Conservation (phyloP, 805 yeast genomes). For the Saccharomycopsis fibuligera region DNA sequence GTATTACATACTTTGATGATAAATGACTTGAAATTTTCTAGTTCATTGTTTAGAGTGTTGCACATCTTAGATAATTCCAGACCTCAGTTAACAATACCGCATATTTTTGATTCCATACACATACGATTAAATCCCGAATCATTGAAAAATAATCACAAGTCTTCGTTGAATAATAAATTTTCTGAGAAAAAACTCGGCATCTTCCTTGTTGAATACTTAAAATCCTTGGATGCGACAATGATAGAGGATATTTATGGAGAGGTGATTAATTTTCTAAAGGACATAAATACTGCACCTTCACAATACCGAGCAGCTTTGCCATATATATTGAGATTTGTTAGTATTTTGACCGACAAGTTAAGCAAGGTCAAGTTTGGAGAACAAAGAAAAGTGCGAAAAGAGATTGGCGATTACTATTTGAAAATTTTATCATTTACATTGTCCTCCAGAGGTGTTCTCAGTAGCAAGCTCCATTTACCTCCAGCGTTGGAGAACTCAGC, state of each 20-base stretch:
- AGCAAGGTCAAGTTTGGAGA: conserved; percentile 56
- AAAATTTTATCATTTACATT: conserved; percentile 31
- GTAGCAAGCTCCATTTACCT: not conserved
- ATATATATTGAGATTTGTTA: conserved; percentile 45
- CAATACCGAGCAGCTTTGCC: conserved; percentile 46
- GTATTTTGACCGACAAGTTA: conserved; percentile 49
- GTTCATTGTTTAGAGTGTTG: conserved; percentile 50
- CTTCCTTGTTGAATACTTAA: conserved; percentile 56
- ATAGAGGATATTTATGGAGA: conserved; percentile 73
- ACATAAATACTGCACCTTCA: conserved; percentile 41
- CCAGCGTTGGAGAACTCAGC: not conserved
- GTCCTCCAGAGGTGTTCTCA: conserved; percentile 24
- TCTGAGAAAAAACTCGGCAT: conserved; percentile 38
- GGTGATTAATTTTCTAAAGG: conserved; percentile 53
- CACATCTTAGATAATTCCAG: conserved; percentile 81
- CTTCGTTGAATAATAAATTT: conserved; percentile 40
- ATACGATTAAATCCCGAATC: conserved; percentile 37
- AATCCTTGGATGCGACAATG: conserved; percentile 65
- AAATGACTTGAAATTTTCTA: conserved; percentile 25
- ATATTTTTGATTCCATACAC: conserved; percentile 49
- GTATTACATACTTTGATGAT: conserved; percentile 59
- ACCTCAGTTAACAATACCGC: conserved; percentile 67
- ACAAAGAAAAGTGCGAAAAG: conserved; percentile 52
- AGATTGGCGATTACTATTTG: conserved; percentile 34
- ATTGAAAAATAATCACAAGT: conserved; percentile 23